Conservation (phyloP, 768 basidiomycete species). For the Lactarius tabidus region DNA sequence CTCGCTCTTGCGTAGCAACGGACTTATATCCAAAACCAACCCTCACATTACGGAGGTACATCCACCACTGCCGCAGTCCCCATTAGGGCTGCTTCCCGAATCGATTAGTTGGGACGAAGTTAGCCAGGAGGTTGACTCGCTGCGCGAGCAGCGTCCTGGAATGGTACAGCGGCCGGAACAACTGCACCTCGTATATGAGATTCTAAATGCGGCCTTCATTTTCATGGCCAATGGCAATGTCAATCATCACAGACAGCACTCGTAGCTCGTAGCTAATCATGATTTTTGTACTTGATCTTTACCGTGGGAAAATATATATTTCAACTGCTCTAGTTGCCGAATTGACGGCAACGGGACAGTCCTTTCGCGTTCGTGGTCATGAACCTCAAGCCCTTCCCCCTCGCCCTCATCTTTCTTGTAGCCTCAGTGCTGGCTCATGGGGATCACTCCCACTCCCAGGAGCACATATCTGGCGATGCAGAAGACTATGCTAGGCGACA, state of each 20-base stretch:
- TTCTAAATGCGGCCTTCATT: constrained; percentile 34
- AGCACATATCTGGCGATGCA: constrained; percentile 2
- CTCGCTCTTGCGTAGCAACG: constrained; percentile 66
- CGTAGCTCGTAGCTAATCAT: background rate
- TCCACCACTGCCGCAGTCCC: constrained; percentile 42
- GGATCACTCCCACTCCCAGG: constrained; percentile 29
- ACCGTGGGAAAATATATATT: background rate
- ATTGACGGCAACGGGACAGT: accelerated
- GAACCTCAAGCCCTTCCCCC: constrained; percentile 18
- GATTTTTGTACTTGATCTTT: background rate
- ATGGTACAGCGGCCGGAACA: constrained; percentile 81
- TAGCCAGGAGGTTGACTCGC: constrained; percentile 65
- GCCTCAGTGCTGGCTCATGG: constrained; percentile 49
- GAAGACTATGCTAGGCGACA: constrained; percentile 79
- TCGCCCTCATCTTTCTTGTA: constrained; percentile 8
- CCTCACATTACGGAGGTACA: constrained; percentile 28
- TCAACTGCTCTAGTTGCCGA: too few species aligned
- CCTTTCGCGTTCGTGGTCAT: constrained; percentile 1
- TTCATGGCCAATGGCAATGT: background rate
- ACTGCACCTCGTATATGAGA: constrained; percentile 57
- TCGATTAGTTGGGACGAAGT: constrained; percentile 53
- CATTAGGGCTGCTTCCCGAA: constrained; percentile 54
- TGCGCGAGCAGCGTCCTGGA: constrained; percentile 75
- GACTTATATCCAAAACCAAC: constrained; percentile 32
- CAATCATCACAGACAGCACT: background rate